Conservation (phyloP, 228 moss, liverwort and hornwort species). For the Sphagnum fallax region DNA sequence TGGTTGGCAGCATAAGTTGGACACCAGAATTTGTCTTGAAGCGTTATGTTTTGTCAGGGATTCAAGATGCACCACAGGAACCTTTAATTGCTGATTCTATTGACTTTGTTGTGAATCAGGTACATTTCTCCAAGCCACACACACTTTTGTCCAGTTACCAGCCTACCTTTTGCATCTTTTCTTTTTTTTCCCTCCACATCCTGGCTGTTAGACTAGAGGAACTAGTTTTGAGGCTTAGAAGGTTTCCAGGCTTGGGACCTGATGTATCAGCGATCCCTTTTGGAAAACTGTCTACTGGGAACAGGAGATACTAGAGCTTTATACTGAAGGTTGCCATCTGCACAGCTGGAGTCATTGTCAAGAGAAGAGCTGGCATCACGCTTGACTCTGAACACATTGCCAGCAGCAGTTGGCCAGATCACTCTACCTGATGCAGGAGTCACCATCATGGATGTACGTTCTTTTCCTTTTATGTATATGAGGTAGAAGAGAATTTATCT, state of each 20-base stretch:
- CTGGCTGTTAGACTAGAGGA: too few species aligned
- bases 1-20: constrained; percentile 67
- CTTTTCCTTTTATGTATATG: neutral
- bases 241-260: too few species aligned
- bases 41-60: constrained; percentile 85
- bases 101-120: constrained; percentile 94
- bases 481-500: neutral
- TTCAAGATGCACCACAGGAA: constrained; percentile 89
- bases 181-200: too few species aligned
- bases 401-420: constrained; percentile 71
- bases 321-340: too few species aligned
- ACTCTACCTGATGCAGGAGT: constrained; percentile 71
- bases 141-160: too few species aligned
- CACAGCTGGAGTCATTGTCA: constrained; percentile 81
- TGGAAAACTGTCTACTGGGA: too few species aligned
- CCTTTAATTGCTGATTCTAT: constrained; percentile 91
- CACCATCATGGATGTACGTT: constrained; percentile 81
- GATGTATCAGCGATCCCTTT: too few species aligned
- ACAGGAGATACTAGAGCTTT: too few species aligned
- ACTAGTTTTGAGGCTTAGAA: too few species aligned
- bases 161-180: too few species aligned
- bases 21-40: constrained; percentile 93
- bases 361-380: constrained; percentile 93
- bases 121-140: constrained; percentile 6
- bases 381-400: constrained; percentile 57